Conservation (phyloP, 2,329 filamentous ascomycete species). For the Botryotinia calthae region DNA sequence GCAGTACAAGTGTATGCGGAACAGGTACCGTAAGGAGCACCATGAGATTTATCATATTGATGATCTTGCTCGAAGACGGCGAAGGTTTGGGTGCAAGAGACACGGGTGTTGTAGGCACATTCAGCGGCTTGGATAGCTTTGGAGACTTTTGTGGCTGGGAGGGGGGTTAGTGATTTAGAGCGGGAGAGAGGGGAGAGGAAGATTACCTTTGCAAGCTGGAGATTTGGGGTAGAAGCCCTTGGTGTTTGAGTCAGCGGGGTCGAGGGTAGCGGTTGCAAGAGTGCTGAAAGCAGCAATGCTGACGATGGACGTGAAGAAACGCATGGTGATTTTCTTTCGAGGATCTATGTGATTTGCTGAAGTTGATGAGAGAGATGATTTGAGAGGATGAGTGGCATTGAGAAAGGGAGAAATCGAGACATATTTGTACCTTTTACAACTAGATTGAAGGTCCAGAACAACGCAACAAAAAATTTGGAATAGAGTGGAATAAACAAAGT, state of each 20-base stretch:
- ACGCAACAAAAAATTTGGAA: background rate
- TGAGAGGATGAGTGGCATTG: background rate
- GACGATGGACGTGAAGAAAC: slow-evolving; percentile 5
- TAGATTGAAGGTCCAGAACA: background rate
- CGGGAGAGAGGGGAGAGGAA: too few species aligned
- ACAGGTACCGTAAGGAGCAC: slow-evolving; percentile 9
- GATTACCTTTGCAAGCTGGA: background rate
- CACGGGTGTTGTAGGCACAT: slow-evolving; percentile 15
- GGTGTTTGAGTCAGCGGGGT: slow-evolving; percentile 9
- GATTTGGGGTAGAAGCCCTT: background rate
- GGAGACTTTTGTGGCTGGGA: slow-evolving; percentile 2
- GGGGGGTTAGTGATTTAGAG: background rate
- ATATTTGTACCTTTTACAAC: background rate
- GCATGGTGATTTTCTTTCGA: background rate
- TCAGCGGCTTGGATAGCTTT: slow-evolving; percentile 17
- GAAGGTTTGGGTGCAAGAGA: slow-evolving; percentile 4
- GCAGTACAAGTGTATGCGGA: slow-evolving; percentile 7
- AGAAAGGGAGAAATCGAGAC: background rate
- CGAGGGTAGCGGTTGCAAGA: slow-evolving; percentile 13
- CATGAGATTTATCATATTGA: background rate
- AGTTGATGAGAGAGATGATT: background rate
- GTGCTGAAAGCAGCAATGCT: slow-evolving; percentile 6
- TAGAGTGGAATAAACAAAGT: background rate
- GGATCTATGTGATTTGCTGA: background rate
- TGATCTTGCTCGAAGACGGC: slow-evolving; percentile 13